Conservation (phyloP, 2,329 filamentous ascomycete genomes). For the Esteya vermicola region DNA sequence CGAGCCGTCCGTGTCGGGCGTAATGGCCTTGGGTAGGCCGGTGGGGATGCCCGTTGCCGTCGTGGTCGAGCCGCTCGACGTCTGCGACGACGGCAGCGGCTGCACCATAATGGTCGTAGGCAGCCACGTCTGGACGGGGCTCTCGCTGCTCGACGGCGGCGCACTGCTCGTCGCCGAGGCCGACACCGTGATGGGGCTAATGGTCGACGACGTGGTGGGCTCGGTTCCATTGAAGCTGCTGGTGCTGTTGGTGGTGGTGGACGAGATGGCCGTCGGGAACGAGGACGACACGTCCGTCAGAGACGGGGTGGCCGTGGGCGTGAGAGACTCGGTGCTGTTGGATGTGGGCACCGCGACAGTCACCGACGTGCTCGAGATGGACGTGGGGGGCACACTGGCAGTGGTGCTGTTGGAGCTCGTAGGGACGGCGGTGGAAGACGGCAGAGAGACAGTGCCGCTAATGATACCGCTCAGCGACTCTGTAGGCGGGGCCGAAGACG, state of each 20-base stretch:
- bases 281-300: neutral
- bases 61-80: constrained; percentile 22
- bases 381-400: too few relatives aligned
- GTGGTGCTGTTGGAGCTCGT: neutral
- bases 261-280: neutral
- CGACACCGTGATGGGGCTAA: neutral
- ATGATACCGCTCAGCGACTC: too few relatives aligned
- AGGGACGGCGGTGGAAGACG: too few relatives aligned
- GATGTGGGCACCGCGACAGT: too few relatives aligned
- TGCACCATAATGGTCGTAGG: constrained; percentile 49
- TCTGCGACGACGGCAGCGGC: constrained; percentile 25
- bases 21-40: constrained; percentile 59
- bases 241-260: neutral
- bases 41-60: constrained; percentile 44
- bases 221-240: neutral
- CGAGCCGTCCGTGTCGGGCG: constrained; percentile 42
- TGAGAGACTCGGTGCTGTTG: neutral
- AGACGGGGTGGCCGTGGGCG: neutral
- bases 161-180: neutral
- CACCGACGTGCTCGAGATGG: too few relatives aligned
- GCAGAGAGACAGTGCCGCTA: too few relatives aligned
- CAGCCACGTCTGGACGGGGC: constrained; percentile 24
- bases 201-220: neutral
- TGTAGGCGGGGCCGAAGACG: neutral
- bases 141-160: neutral